Evolutionary conservation across 2,329 filamentous ascomycete genomes (phyloP).

Genomic region (Aspergillus fijiensis): DNA sequence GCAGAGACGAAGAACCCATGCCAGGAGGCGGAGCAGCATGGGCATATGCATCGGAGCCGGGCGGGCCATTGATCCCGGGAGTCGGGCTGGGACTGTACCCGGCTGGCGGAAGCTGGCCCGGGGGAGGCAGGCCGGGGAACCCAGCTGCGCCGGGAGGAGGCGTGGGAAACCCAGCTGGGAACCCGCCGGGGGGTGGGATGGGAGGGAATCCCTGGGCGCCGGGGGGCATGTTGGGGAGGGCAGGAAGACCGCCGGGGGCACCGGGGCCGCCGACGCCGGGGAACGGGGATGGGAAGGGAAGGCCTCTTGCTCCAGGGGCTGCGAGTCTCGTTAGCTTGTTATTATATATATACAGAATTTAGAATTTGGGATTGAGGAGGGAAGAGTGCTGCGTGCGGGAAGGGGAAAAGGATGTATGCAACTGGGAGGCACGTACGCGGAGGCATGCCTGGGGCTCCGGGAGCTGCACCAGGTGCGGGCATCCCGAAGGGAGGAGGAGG

Average conservation of each 20-base stretch:
- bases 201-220: slow-evolving; percentile 23
- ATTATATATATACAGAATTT: too few relatives aligned
- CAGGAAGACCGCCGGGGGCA: slow-evolving; percentile 37
- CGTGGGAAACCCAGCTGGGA: slow-evolving; percentile 49
- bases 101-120: slow-evolving; percentile 21
- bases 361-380: too few relatives aligned
- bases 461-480: slow-evolving; percentile 44
- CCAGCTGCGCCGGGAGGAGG: slow-evolving; percentile 31
- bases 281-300: slow-evolving; percentile 53
- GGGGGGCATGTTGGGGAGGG: slow-evolving; percentile 40
- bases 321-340: slow-evolving; percentile 19
- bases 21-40: slow-evolving; percentile 27
- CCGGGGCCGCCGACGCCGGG: slow-evolving; percentile 36
- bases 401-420: too few relatives aligned
- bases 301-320: slow-evolving; percentile 58
- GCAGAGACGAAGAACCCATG: slow-evolving; percentile 18
- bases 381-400: too few relatives aligned
- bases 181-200: slow-evolving; percentile 23
- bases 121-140: slow-evolving; percentile 33
- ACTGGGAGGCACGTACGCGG: slow-evolving; percentile 52
- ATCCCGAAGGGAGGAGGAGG: slow-evolving; percentile 61
- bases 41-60: slow-evolving; percentile 28
- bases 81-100: slow-evolving; percentile 27
- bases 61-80: slow-evolving; percentile 30
- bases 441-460: slow-evolving; percentile 42